These are phyloP conservation scores for Arctostaphylos glauca DNA, from an alignment of 148 eudicot genomes.

Conservation along the genomic window DNA sequence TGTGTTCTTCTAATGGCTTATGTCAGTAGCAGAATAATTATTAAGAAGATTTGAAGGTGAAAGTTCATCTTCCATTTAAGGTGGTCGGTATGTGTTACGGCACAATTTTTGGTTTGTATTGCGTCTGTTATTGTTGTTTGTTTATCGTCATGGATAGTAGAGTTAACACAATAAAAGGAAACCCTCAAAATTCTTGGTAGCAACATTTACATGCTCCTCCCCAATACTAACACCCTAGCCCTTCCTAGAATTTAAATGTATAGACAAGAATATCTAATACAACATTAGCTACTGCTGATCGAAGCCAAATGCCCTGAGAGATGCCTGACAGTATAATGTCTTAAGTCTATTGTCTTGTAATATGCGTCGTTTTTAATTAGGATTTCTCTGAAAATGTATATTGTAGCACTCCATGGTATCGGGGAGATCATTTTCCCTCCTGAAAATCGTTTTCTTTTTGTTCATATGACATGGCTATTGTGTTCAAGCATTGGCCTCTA, in stretches of 20 bases:
- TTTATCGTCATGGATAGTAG: not conserved
- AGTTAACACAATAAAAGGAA: not conserved
- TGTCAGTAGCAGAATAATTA: not conserved
- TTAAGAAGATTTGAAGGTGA: not conserved
- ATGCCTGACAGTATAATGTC: not conserved
- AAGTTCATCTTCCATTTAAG: not conserved
- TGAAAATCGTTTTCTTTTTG: not conserved
- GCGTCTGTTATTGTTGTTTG: not conserved
- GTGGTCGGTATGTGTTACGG: not conserved
- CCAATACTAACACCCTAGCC: not conserved
- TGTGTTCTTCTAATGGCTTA: not conserved
- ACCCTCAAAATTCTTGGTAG: not conserved
- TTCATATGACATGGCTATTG: not conserved
- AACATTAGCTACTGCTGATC: not conserved
- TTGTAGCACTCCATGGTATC: not conserved
- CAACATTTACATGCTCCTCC: not conserved
- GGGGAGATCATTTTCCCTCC: not conserved
- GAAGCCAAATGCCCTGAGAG: constrained; percentile 1
- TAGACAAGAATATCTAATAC: not conserved
- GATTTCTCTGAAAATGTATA: not conserved
- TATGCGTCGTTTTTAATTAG: not conserved
- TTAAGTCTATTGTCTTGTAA: not conserved
- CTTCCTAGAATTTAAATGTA: not conserved
- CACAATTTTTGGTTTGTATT: not conserved
- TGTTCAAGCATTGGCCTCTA: not conserved